Conservation (phyloP, 768 basidiomycete species). For the Pisolithus sp. region DNA sequence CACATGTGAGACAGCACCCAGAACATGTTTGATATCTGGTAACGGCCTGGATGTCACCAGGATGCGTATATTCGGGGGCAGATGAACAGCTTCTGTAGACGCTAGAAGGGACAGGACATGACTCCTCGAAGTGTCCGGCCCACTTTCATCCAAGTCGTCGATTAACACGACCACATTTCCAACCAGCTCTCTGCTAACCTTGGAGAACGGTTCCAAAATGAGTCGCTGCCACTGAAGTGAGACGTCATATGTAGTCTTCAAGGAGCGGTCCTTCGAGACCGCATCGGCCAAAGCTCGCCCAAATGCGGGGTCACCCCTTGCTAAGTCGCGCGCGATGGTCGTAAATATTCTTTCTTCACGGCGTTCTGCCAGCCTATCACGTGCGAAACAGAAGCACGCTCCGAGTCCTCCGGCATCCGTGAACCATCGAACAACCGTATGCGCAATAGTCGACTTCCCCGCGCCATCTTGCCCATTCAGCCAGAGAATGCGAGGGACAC, state of each 20-base stretch:
- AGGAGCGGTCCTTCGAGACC: background rate
- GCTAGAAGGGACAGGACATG: background rate
- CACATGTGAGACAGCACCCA: background rate
- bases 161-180: conserved; percentile 21
- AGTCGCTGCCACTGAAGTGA: background rate
- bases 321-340: background rate
- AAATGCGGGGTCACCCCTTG: background rate
- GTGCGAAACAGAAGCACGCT: conserved; percentile 1
- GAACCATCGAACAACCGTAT: conserved; percentile 10
- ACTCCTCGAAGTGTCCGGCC: background rate
- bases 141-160: conserved; percentile 19
- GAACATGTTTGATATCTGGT: background rate
- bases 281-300: background rate
- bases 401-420: background rate
- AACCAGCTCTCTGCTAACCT: background rate
- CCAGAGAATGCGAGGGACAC: background rate
- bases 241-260: background rate
- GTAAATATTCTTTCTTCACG: conserved; percentile 6
- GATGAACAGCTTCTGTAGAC: background rate
- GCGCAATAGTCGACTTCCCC: background rate
- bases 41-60: background rate
- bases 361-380: background rate
- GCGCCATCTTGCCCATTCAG: background rate
- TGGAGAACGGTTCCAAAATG: background rate
- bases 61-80: background rate